A percentile compares a stretch with the other conserved stretches of the same genome.
Conservation (phyloP, 495 filamentous ascomycete genomes). For the Penicillium robsamsonii region DNA sequence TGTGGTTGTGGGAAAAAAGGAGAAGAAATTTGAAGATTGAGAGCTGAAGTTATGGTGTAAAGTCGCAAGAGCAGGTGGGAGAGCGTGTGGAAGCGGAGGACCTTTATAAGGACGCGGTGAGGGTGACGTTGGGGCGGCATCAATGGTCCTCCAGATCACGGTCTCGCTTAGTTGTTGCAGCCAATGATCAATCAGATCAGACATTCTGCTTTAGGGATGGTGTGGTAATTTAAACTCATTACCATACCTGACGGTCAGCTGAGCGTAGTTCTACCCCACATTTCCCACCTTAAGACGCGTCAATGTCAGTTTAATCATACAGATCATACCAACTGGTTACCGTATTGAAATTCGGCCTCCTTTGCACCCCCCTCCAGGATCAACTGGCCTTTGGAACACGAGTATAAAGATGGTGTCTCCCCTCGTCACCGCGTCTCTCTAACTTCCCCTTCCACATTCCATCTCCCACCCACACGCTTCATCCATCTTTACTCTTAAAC, state of each 20-base stretch:
- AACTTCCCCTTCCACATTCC: slow-evolving; percentile 38
- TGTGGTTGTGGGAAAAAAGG: slow-evolving; percentile 8
- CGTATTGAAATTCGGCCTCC: slow-evolving; percentile 52
- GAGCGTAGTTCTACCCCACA: slow-evolving; percentile 22
- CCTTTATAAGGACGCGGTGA: slow-evolving; percentile 49
- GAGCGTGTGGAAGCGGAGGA: slow-evolving; percentile 35
- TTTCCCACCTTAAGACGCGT: slow-evolving; percentile 27
- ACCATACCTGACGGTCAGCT: slow-evolving; percentile 11
- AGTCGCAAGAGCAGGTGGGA: slow-evolving; percentile 25
- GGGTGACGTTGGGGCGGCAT: slow-evolving; percentile 43
- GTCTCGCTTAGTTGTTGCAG: slow-evolving; percentile 47
- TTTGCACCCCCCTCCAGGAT: slow-evolving; percentile 41
- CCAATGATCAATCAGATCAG: slow-evolving; percentile 31
- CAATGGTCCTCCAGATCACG: slow-evolving; percentile 47
- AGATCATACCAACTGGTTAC: slow-evolving; percentile 46
- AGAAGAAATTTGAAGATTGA: not conserved
- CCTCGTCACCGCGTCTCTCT: slow-evolving; percentile 47
- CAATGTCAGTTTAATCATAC: slow-evolving; percentile 43
- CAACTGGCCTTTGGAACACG: slow-evolving; percentile 41
- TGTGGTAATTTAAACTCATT: slow-evolving; percentile 22
- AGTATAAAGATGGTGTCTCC: slow-evolving; percentile 54
- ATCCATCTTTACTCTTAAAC: slow-evolving; percentile 27
- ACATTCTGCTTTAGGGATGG: slow-evolving; percentile 34
- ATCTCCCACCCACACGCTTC: slow-evolving; percentile 32
- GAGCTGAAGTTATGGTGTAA: slow-evolving; percentile 27